Base-by-base conservation (phyloP, 83 land plant genomes). In the Thuja plicata region DNA sequence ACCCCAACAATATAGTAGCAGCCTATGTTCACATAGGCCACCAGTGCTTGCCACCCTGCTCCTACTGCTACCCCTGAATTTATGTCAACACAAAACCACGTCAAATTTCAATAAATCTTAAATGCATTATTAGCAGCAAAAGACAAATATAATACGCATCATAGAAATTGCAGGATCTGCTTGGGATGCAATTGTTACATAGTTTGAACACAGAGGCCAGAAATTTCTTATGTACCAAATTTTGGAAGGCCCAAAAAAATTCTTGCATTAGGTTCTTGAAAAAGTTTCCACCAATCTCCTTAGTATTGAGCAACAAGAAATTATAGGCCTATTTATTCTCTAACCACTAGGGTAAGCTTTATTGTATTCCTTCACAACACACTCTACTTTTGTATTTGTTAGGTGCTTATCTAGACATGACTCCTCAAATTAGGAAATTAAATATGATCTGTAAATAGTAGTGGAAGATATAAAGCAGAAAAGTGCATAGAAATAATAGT, bases 11-110 rank as follows among this genome's bases (percentile, higher is more conserved):
- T 1, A n/a, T 85, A 85, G 54, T 85, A 85, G 62, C 86, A 85
- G 10, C 86, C 86, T 85, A 85, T 48, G 35, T 85, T 85, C 62
- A 85, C 86, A 52, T 85, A 85, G 9, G 86, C 86, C 62, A 85
- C 86, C 24, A 85, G 34, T 85, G 86, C 86, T 34, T 85, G 86
- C 86, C 86, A 85, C 15, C 86, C 86, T 50, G 55, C 86, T 34
- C 86, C 86, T 52, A 85, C 60, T 48, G 86, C 86, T n/a, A 85
- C 86, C 35, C 86, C 87, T 84, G 86, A 84, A 76, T 76, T 76
- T 11, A 76, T 76, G 13, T 76, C 79, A 76, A 76, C 38, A 32
- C 40, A 34, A 35, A 76, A 76, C 79, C 2, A 76, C 8, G 1
- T 66, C 73, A 66, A 76, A 76, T 11, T 1, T 66, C 30, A 66